A percentile compares a stretch with the other conserved stretches of the same genome.
Conservation (phyloP, 2,329 filamentous ascomycete species). For the Chaetomiaceae sp. region DNA sequence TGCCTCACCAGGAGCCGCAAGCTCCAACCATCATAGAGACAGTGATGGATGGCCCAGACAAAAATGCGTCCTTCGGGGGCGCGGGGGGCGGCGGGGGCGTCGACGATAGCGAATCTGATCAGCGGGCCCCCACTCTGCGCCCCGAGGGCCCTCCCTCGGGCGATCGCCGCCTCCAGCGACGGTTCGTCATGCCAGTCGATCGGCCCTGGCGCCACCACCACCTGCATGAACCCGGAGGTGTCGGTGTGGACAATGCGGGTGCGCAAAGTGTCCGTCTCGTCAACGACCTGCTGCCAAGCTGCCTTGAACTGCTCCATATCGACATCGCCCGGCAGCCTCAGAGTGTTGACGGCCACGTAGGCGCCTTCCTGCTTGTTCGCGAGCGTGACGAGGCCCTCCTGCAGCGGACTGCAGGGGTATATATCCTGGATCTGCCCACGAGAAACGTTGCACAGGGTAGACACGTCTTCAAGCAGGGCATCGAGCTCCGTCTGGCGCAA, state of each 20-base stretch:
- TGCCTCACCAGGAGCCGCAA: constrained; percentile 29
- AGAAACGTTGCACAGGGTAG: constrained; percentile 14
- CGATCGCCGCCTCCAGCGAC: constrained; percentile 15
- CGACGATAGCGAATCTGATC: constrained; percentile 20
- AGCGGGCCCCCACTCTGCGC: constrained; percentile 20
- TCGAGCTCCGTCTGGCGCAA: constrained; percentile 7
- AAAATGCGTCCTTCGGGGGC: constrained; percentile 8
- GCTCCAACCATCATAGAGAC: constrained; percentile 48
- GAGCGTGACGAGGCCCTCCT: constrained; percentile 38
- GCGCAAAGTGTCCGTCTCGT: constrained; percentile 22
- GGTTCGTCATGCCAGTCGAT: constrained; percentile 21
- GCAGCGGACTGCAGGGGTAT: constrained; percentile 39
- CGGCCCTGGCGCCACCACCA: constrained; percentile 14
- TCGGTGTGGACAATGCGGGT: constrained; percentile 22
- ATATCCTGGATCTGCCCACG: constrained; percentile 29
- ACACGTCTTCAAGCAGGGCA: constrained; percentile 15
- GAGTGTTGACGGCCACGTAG: constrained; percentile 34
- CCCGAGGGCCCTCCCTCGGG: constrained; percentile 15
- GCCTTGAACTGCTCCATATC: constrained; percentile 27
- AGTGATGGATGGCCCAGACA: constrained; percentile 39
- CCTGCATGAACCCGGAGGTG: constrained; percentile 20
- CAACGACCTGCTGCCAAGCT: constrained; percentile 28
- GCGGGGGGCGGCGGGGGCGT: too few relatives aligned
- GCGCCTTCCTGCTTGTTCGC: constrained; percentile 33
- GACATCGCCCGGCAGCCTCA: constrained; percentile 23